Evolutionary conservation across 176 grass and related monocot genomes (phyloP), one percentile per base, ranked within the genome.

Genomic region (Leersia perrieri): DNA sequence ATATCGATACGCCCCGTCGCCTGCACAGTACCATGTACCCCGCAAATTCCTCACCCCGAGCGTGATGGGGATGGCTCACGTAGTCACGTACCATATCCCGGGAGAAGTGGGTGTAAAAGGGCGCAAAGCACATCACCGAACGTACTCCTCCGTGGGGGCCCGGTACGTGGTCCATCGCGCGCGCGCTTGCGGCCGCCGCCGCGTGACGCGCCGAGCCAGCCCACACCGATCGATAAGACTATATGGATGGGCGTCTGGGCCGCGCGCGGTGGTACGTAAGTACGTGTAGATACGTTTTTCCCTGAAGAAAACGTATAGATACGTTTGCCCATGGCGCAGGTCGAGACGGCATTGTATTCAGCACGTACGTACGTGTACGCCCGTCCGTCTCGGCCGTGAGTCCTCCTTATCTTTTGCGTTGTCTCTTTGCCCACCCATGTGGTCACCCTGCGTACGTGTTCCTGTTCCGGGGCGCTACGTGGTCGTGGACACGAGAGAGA

Each of bases 371-470:
- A 58, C 78, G 58, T 35, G 34, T 39, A 60, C 34, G 2, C n/a
- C 30, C 39, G 12, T 20, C 1, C 20, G 11, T 35, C 9, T 23
- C 8, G 35, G n/a, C 33, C n/a, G 18, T 12, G 30, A 11, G 32
- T 47, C 13, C 68, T 2, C 23, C 42, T 38, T 68, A 68, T 80
- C 76, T 35, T 16, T 15, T 26, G 63, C 65, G 63, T 28, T 80
- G 70, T 80, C 55, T 82, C 29, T 57, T 81, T 81, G 36, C 70
- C 51, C n/a, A n/a, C 76, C 53, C n/a, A 80, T 77, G 82, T 85
- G 87, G 44, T 77, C 72, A 89, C 77, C 65, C 35, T 14, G 28
- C 33, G 65, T 85, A 82, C 83, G 88, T 85, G 83, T 89, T 82
- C 58, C 22, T 12, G 34, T 30, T 77, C 18, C 11, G 65, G 65